phyloP scores from a whole-genome alignment of 768 basidiomycete species.

The Russula sp. region DNA sequence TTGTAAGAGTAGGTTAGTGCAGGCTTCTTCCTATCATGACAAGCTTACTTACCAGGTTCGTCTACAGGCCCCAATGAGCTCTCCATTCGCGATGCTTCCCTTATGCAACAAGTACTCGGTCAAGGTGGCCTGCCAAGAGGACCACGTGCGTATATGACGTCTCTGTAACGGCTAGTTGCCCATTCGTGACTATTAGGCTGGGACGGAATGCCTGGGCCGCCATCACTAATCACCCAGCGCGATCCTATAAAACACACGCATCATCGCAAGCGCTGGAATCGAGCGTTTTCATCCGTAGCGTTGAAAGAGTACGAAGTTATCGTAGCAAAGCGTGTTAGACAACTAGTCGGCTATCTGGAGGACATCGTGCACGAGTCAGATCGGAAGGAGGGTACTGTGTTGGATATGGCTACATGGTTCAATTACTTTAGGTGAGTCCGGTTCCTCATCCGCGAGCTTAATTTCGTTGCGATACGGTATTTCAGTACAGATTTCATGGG shows the following conservation, averaged over 20 bases:
- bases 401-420: constrained; percentile 34
- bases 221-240: constrained; percentile 30
- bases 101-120: constrained; percentile 6
- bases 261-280: constrained; percentile 40
- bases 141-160: constrained; percentile 7
- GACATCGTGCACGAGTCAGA: constrained; percentile 6
- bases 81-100: constrained; percentile 10
- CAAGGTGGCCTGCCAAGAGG: constrained; percentile 22
- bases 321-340: constrained; percentile 31
- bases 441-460: background rate
- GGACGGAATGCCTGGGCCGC: constrained; percentile 1
- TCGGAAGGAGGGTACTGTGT: constrained; percentile 17
- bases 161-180: no score
- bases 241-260: constrained; percentile 37
- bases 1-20: constrained; percentile 35
- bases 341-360: constrained; percentile 30
- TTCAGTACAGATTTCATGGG: constrained; percentile 44
- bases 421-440: constrained; percentile 36
- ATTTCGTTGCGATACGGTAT: background rate
- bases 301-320: constrained; percentile 41
- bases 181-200: constrained; percentile 9
- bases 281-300: constrained; percentile 37
- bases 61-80: constrained; percentile 12
- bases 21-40: background rate
- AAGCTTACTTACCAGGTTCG: background rate